phyloP scores from a whole-genome alignment of 352 stramenopile genomes.

The Pythium rishiriense region DNA sequence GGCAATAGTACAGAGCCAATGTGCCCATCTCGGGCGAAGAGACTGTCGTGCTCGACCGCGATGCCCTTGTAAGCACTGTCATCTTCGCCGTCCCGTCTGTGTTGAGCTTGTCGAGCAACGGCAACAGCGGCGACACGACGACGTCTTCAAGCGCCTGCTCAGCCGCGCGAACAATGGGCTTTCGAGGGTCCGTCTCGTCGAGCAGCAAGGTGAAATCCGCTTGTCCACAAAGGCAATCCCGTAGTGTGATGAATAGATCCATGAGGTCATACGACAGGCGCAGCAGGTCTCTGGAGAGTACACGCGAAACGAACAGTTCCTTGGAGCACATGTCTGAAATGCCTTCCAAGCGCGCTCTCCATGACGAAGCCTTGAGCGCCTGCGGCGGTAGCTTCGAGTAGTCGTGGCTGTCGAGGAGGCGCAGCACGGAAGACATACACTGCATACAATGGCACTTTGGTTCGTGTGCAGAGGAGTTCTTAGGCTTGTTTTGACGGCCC shows the following conservation, averaged over 20 bases:
- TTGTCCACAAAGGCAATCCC: background rate
- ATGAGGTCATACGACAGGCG: conserved; percentile 9
- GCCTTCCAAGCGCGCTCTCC: background rate
- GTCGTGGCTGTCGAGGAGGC: background rate
- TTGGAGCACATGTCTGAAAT: background rate
- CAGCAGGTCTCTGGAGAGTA: conserved; percentile 13
- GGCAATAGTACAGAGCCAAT: background rate
- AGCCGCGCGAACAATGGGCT: background rate
- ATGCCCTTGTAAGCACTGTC: background rate
- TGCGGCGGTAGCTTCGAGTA: background rate
- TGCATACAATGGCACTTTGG: background rate
- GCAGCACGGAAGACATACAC: background rate
- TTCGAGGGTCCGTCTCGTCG: background rate
- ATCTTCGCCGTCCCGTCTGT: background rate
- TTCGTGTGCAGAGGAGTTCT: background rate
- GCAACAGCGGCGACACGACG: background rate
- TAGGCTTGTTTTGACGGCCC: background rate
- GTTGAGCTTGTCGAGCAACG: background rate
- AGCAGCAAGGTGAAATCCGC: background rate
- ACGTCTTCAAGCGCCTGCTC: background rate
- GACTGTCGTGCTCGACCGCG: background rate
- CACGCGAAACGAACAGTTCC: conserved; percentile 13
- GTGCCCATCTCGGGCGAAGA: background rate
- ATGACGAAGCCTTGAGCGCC: background rate
- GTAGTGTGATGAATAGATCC: background rate